Evolutionary conservation across 352 stramenopile species (phyloP), one percentile per base, ranked within the genome.

Genomic region (Phytophthora hibernalis): DNA sequence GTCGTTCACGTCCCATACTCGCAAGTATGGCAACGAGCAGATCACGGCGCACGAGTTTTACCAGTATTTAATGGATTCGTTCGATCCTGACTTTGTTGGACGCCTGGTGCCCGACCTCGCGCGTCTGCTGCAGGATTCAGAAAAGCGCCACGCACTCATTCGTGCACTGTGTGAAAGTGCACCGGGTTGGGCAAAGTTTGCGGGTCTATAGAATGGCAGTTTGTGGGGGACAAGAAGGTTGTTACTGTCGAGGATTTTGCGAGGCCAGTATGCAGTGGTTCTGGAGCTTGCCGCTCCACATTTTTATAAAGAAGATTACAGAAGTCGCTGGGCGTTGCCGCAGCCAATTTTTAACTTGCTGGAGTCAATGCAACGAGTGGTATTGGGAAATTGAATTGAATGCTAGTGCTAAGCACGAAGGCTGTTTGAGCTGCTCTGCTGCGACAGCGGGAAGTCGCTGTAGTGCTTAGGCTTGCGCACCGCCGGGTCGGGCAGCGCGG

Each of bases 41-140:
- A 89, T 96, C 68, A 88, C 84, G n/a, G 88, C 88, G 8, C 80
- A 88, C 28, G 86, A 96, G 54, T 96, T 94, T 69, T 96, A 96
- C 74, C 83, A 92, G 64, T 96, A 96, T 87, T 87, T 96, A 83
- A 95, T 85, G 44, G 80, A 82, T 26, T 93, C 88, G 18, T 96
- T 96, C 61, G 88, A 96, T n/a, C 84, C 81, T 1, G 88, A 96
- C 62, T 95, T 96, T 61, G 88, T 96, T 33, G 88, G 83, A 2
- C 78, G 88, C n/a, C 67, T 96, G 30, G 88, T 96, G 13, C 88
- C 88, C 0, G 88, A 96, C 52, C 80, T 96, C 21, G 88, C 88
- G 11, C 86, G 88, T n/a, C 65, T 96, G 30, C 65, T 96, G 21
- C 85, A 96, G 48, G 88, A 96, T 73, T 80, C 83, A 1, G 88